These are phyloP conservation scores for Primulina eburnea DNA, from an alignment of 257 asterid genomes.

Conservation along the genomic window DNA sequence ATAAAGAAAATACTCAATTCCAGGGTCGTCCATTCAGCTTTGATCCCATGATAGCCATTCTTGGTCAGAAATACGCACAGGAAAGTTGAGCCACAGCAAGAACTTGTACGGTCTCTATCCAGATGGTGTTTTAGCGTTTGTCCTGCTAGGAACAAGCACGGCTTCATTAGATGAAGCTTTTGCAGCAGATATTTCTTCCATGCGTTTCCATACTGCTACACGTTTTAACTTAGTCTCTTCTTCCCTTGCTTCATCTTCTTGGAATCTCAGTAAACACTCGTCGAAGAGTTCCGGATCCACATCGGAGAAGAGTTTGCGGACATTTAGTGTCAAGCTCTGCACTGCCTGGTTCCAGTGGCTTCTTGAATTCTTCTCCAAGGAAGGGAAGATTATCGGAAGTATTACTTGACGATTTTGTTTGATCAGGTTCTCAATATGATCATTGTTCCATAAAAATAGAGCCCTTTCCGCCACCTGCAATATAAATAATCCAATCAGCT, in stretches of 20 bases:
- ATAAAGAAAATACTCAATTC: constrained; percentile 12
- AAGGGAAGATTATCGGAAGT: constrained; percentile 71
- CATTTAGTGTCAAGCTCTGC: constrained; percentile 74
- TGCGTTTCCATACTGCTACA: constrained; percentile 66
- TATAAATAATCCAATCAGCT: constrained; percentile 21
- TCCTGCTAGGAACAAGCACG: constrained; percentile 48
- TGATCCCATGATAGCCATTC: constrained; percentile 7
- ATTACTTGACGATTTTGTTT: constrained; percentile 77
- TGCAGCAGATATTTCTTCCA: constrained; percentile 64
- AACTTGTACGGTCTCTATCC: constrained; percentile 26
- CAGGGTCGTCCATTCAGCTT: constrained; percentile 6
- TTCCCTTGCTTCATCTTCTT: constrained; percentile 63
- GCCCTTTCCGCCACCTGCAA: constrained; percentile 92
- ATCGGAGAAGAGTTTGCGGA: constrained; percentile 82
- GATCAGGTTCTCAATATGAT: constrained; percentile 77
- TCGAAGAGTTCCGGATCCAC: constrained; percentile 65
- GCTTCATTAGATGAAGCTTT: constrained; percentile 57
- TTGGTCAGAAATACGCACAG: constrained; percentile 12
- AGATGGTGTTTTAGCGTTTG: constrained; percentile 27
- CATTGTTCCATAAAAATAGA: constrained; percentile 87
- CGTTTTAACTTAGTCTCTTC: constrained; percentile 54
- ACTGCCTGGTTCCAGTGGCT: constrained; percentile 93
- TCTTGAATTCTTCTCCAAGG: constrained; percentile 70
- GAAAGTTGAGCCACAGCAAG: constrained; percentile 11
- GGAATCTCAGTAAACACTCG: constrained; percentile 69